Evolutionary conservation across 257 asterid genomes (phyloP).

Genomic region (Prunella vulgaris): DNA sequence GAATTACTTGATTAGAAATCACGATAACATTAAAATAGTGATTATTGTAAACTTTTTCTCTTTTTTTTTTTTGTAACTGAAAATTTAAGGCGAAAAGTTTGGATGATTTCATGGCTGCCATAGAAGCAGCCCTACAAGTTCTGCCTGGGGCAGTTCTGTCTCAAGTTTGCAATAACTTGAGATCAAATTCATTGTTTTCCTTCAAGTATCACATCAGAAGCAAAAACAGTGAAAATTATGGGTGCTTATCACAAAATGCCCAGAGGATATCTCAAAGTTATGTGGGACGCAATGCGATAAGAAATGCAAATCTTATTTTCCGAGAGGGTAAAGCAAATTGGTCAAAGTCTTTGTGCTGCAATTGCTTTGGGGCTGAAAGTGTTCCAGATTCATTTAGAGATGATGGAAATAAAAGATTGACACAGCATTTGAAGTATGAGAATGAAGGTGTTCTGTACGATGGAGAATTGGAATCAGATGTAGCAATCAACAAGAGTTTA

Average conservation of each 20-base stretch:
- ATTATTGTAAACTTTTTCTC: not conserved
- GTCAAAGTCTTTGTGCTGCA: conserved; percentile 39
- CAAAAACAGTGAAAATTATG: not conserved
- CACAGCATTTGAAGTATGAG: no score
- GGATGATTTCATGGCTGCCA: conserved; percentile 40
- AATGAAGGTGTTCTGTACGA: no score
- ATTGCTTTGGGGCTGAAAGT: conserved; percentile 48
- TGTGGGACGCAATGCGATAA: not conserved
- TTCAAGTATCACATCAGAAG: conserved; percentile 16
- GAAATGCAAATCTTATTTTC: not conserved
- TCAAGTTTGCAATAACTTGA: conserved; percentile 21
- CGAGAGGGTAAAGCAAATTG: not conserved
- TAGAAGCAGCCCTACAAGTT: conserved; percentile 39
- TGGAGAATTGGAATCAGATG: conserved; percentile 29
- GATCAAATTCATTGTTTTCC: conserved; percentile 30
- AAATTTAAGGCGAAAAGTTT: not conserved
- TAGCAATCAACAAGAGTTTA: conserved; percentile 26
- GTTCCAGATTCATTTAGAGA: no score
- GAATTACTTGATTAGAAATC: not conserved
- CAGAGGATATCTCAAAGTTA: not conserved
- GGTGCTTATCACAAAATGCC: not conserved
- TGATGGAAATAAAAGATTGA: no score
- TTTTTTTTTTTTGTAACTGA: not conserved
- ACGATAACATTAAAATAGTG: not conserved
- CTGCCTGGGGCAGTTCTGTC: conserved; percentile 33